Evolutionary conservation across 306 rosid genomes (phyloP).

Genomic region (Cucumis sativus): DNA sequence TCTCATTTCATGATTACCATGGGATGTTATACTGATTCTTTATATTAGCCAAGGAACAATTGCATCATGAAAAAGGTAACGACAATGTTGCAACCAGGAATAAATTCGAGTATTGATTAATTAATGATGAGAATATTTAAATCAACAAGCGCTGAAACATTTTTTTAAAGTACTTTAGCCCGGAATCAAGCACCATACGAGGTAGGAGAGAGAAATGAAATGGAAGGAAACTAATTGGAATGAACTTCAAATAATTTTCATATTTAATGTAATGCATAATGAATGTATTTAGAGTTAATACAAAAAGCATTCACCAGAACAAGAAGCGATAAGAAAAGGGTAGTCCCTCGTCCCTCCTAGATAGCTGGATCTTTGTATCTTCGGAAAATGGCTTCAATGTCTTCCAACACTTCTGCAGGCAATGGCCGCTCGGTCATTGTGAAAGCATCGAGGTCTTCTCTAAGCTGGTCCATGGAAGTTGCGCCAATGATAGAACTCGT

Average conservation of each 20-base stretch:
- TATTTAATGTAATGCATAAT: neutral
- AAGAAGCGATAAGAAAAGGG: neutral
- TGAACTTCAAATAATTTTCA: neutral
- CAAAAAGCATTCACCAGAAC: neutral
- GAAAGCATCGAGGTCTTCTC: slow-evolving; percentile 71
- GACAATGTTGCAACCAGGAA: neutral
- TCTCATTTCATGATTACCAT: neutral
- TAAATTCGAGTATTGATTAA: neutral
- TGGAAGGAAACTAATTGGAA: neutral
- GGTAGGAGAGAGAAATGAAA: neutral
- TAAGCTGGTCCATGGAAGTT: slow-evolving; percentile 69
- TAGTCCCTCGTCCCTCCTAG: neutral
- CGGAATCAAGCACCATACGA: too few species aligned
- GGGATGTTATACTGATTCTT: neutral
- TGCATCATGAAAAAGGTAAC: neutral
- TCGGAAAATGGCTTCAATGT: slow-evolving; percentile 51
- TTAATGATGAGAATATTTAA: neutral
- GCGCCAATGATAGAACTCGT: slow-evolving; percentile 87
- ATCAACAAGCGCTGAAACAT: too few species aligned
- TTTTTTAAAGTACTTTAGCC: too few species aligned
- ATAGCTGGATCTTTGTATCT: slow-evolving; percentile 72
- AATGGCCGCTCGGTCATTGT: slow-evolving; percentile 51
- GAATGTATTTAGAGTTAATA: neutral
- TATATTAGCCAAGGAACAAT: neutral
- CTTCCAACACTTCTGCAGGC: slow-evolving; percentile 44